These are phyloP conservation scores for Kodamaea restingae DNA, from an alignment of 805 yeast species.

Conservation along the genomic window DNA sequence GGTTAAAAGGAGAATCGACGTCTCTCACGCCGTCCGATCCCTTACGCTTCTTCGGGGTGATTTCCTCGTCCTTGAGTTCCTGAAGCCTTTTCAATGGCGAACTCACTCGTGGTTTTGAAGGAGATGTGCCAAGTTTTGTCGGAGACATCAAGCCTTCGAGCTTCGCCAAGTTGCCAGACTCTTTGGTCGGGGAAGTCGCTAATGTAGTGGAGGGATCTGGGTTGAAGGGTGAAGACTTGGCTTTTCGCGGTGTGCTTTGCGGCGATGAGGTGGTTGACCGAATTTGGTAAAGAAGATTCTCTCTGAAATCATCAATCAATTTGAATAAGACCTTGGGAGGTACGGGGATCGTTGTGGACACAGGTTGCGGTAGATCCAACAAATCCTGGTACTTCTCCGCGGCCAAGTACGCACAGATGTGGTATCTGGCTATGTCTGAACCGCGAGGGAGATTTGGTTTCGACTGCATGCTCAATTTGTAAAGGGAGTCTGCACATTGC, in stretches of 20 bases:
- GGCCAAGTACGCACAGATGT: conserved; percentile 62
- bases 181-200: conserved; percentile 11
- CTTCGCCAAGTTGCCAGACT: neutral
- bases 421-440: conserved; percentile 63
- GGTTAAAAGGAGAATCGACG: conserved; percentile 26
- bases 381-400: conserved; percentile 44
- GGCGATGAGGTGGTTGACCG: conserved; percentile 17
- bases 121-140: conserved; percentile 13
- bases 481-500: conserved; percentile 41
- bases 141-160: neutral
- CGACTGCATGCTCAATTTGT: conserved; percentile 49
- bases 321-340: conserved; percentile 43
- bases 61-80: conserved; percentile 18
- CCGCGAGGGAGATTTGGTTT: conserved; percentile 45
- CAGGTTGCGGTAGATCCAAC: conserved; percentile 48
- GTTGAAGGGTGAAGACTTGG: neutral
- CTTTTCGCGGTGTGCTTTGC: conserved; percentile 15
- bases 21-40: conserved; percentile 14
- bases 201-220: conserved; percentile 14
- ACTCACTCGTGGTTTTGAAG: conserved; percentile 27
- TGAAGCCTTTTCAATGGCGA: conserved; percentile 38
- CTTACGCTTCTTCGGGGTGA: conserved; percentile 12
- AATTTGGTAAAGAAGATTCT: conserved; percentile 29
- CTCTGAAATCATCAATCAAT: conserved; percentile 45
- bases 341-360: conserved; percentile 51